A percentile compares a stretch with the other conserved stretches of the same genome.
Conservation (phyloP, 257 asterid genomes). For the Petrea volubilis region DNA sequence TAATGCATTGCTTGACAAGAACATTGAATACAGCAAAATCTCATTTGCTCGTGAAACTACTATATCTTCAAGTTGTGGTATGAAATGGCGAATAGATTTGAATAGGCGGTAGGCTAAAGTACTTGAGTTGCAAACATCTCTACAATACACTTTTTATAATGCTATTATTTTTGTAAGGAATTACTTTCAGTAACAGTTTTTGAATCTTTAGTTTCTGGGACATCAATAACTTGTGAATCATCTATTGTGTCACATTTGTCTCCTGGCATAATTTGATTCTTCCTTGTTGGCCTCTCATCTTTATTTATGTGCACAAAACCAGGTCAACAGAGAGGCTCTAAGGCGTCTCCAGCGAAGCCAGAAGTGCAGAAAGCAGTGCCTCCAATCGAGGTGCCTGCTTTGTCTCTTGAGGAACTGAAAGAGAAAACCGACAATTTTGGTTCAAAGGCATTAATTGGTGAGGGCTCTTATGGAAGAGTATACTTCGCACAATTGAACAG, state of each 20-base stretch:
- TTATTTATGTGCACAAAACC: conserved; percentile 16
- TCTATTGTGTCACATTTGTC: neutral
- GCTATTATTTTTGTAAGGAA: neutral
- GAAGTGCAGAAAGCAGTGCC: conserved; percentile 64
- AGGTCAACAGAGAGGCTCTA: conserved; percentile 69
- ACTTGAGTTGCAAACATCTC: neutral
- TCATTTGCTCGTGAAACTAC: neutral
- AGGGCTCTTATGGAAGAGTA: conserved; percentile 93
- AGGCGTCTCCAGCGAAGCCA: conserved; percentile 65
- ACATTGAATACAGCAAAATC: neutral
- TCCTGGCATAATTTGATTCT: conserved; percentile 1
- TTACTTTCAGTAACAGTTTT: neutral
- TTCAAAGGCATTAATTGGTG: conserved; percentile 82
- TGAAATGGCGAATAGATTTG: neutral
- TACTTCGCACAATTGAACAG: conserved; percentile 64
- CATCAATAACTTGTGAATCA: neutral
- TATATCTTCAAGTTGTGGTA: neutral
- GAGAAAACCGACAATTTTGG: conserved; percentile 88
- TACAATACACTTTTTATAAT: neutral
- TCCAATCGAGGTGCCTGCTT: conserved; percentile 79
- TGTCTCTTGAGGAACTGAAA: conserved; percentile 76
- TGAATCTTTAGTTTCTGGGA: no score
- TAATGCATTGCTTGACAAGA: conserved; percentile 1
- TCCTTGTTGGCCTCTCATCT: conserved; percentile 13
- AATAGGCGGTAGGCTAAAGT: neutral